Evolutionary conservation across 192 early-diverging fungal genomes (phyloP), one percentile per base, ranked within the genome.

Genomic region (Coemansia reversa): DNA sequence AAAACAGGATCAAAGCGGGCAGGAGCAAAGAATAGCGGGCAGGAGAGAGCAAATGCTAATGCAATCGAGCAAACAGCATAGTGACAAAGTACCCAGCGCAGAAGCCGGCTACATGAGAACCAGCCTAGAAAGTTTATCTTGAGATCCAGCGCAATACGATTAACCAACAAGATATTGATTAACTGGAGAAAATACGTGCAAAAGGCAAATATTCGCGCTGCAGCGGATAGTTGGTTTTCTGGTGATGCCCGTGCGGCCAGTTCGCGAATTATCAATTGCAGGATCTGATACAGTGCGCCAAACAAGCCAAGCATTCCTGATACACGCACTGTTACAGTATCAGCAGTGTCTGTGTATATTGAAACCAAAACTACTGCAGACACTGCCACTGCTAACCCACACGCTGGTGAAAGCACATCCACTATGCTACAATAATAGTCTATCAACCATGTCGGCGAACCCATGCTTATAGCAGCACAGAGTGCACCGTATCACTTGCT

Each of bases 111-210:
- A 70, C 66, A 62, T 7, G 70, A 28, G 22, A 68, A 65, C 75
- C 75, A 78, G 47, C 66, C 65, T 4, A 78, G 66, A 51, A 78
- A 78, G 63, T 69, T 72, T 11, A 54, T 71, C 47, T 78, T 52
- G n/a, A 78, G 66, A 60, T 78, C 75, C 39, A 78, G 66, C 14
- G 75, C 75, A 8, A 78, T 64, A 22, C 75, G 69, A 62, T 70
- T 78, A 32, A 58, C 66, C 20, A 78, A 51, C 39, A 78, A 59
- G 25, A 62, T 61, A 58, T 66, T 72, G 55, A 78, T 63, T 23
- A 78, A 61, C 54, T 59, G 75, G 45, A 78, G 65, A 50, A 78
- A 72, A 56, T 71, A 72, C 3, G 70, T 55, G 20, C 55, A 27
- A 32, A 78, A 78, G 16, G 75, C 70, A 45, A 72, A 72, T 8